phyloP scores from a whole-genome alignment of 805 yeast genomes.

The Clavispora phyllophila region DNA sequence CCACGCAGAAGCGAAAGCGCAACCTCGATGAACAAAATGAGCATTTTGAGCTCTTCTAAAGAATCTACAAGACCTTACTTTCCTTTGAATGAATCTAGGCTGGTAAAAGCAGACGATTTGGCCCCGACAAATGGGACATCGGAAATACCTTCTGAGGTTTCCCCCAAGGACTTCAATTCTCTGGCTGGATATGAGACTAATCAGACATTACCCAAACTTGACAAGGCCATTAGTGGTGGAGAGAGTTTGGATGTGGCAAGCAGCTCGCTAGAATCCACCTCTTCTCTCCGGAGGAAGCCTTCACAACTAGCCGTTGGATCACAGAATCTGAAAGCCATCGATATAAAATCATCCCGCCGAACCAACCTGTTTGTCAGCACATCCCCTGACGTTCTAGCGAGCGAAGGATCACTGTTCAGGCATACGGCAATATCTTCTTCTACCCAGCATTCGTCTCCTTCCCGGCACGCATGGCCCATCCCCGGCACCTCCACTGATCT shows the following conservation, averaged over 20 bases:
- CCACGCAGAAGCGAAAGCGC: slow-evolving; percentile 10
- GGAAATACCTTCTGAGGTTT: no score
- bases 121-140: no score
- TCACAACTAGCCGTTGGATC: not conserved
- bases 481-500: slow-evolving; percentile 17
- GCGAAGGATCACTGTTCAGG: not conserved
- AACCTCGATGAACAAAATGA: slow-evolving; percentile 8
- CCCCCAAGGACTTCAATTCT: no score
- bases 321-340: not conserved
- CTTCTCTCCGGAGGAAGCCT: not conserved
- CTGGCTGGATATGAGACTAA: no score
- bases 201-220: not conserved
- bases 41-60: slow-evolving; percentile 9
- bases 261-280: not conserved
- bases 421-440: not conserved
- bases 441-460: not conserved
- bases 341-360: not conserved
- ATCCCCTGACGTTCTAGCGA: not conserved
- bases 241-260: not conserved
- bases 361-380: not conserved
- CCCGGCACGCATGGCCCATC: slow-evolving; percentile 1
- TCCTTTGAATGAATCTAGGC: not conserved
- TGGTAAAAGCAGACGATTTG: not conserved
- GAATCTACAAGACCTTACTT: slow-evolving; percentile 6
- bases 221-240: not conserved